Base-by-base conservation (phyloP, 768 basidiomycete species). In the Lactifluus rugatus region DNA sequence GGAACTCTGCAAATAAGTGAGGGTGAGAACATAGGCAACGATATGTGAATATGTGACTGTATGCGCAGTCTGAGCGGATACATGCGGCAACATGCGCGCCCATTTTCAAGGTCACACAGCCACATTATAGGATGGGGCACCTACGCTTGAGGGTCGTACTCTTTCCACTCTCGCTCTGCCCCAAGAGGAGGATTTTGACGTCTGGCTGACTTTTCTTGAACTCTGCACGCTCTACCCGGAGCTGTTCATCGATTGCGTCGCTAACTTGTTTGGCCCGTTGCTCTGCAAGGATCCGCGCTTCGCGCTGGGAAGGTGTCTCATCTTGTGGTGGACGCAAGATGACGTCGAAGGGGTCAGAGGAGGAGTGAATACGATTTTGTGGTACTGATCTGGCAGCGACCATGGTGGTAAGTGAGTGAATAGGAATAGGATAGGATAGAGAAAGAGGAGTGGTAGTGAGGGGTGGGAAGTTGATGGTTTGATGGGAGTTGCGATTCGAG, bases 81-180 rank as follows among this genome's bases (percentile, higher is more conserved):
- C 16, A 10, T n/a, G 26, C 21, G 19, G 6, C 45, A 7, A 17
- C 26, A 25, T 36, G n/a, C 41, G 10, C n/a, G 7, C 1, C 3
- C 13, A 1, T n/a, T n/a, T n/a, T n/a, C n/a, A 19, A 39, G 41
- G 16, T 44, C 11, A 44, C 42, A 23, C 9, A 23, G 21, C 21
- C 19, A 44, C 5, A 23, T 11, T 4, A 44, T 23, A 7, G 13
- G 26, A 55, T 39, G 21, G 36, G 23, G n/a, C 2, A 83, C 88
- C 81, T 76, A 90, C 89, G 89, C 75, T 90, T 90, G 65, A 91
- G 76, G 8, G 88, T 89, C 9, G 89, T 92, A 68, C 86, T 89
- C 76, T 91, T 92, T 41, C 89, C 89, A 66, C 87, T 89, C 77
- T 91, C 89, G 61, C 89, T 90, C 78, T 92, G 89, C 52, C 89